A percentile compares a stretch with the other conserved stretches of the same genome.
Evolutionary conservation across 2,329 filamentous ascomycete species (phyloP).

Genomic region (Aspergillus sp.): DNA sequence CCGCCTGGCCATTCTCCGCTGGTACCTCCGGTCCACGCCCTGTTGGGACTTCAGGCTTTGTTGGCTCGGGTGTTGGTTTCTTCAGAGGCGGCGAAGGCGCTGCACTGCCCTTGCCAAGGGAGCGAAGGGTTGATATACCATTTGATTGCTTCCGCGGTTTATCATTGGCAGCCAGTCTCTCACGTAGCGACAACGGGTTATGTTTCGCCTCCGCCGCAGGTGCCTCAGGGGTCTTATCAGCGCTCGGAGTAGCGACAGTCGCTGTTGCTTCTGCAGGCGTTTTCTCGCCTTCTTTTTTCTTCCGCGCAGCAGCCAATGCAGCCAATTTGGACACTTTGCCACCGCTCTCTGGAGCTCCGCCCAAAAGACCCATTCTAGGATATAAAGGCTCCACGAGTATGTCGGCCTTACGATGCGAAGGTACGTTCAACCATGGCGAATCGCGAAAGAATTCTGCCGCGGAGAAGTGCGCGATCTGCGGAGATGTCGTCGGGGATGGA

Average conservation of each 20-base stretch:
- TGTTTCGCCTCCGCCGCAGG: constrained; percentile 15
- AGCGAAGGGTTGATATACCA: constrained; percentile 14
- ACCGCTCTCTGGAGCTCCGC: constrained; percentile 59
- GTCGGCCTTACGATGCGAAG: constrained; percentile 55
- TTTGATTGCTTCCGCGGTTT: constrained; percentile 22
- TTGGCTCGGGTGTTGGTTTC: constrained; percentile 14
- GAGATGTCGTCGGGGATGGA: constrained; percentile 8
- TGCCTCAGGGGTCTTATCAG: constrained; percentile 5
- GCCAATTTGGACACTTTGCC: constrained; percentile 84
- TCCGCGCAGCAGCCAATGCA: constrained; percentile 75
- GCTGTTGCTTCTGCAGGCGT: constrained; percentile 16
- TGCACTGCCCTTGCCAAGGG: constrained; percentile 13
- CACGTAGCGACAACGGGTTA: constrained; percentile 29
- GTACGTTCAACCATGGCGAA: constrained; percentile 75
- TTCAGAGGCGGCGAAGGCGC: constrained; percentile 12
- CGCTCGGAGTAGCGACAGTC: constrained; percentile 1
- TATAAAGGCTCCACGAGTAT: constrained; percentile 56
- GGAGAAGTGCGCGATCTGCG: constrained; percentile 31
- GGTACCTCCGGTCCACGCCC: constrained; percentile 2
- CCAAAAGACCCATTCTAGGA: constrained; percentile 64
- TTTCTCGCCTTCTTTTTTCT: constrained; percentile 69
- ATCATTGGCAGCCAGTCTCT: constrained; percentile 30
- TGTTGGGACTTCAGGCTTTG: constrained; percentile 4
- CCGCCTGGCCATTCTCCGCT: constrained; percentile 2
- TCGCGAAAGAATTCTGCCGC: constrained; percentile 67